Percentiles rank a stretch among this genome's conserved stretches.
Evolutionary conservation across 2,329 filamentous ascomycete species (phyloP).

Genomic region (Apiospora sp.): DNA sequence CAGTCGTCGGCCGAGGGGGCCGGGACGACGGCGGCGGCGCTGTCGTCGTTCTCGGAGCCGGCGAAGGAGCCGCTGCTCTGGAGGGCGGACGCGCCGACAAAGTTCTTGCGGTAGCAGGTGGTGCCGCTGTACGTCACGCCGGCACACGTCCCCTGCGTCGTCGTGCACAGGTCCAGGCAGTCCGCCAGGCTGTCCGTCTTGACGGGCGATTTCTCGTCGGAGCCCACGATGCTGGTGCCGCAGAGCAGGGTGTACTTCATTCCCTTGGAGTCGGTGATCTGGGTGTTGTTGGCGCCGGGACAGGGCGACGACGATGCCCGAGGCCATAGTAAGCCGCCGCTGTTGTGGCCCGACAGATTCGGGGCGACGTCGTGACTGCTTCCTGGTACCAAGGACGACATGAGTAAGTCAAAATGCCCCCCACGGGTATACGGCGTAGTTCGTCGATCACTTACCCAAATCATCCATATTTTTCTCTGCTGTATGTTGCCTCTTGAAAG

Average conservation of each 20-base stretch:
- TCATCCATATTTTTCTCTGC: neutral
- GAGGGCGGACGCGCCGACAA: neutral
- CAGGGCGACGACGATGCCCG: neutral
- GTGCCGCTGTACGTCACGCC: neutral
- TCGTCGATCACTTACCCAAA: neutral
- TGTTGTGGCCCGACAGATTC: neutral
- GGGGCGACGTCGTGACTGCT: neutral
- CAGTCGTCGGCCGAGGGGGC: neutral
- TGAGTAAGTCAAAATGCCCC: neutral
- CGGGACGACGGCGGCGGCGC: neutral
- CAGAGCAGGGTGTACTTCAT: neutral
- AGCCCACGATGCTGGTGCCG: conserved; percentile 2
- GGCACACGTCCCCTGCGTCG: neutral
- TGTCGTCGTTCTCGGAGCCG: neutral
- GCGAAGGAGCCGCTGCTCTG: neutral
- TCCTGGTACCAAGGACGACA: neutral
- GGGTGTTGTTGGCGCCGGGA: conserved; percentile 8
- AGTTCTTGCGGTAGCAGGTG: neutral
- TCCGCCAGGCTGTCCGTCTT: neutral
- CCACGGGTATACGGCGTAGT: neutral
- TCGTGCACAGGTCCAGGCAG: conserved; percentile 1
- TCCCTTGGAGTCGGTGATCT: neutral
- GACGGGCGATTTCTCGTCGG: neutral
- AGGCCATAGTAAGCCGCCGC: neutral
- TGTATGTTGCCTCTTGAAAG: neutral